Evolutionary conservation across 352 stramenopile genomes (phyloP).

Genomic region (Aphanomyces stellatus): DNA sequence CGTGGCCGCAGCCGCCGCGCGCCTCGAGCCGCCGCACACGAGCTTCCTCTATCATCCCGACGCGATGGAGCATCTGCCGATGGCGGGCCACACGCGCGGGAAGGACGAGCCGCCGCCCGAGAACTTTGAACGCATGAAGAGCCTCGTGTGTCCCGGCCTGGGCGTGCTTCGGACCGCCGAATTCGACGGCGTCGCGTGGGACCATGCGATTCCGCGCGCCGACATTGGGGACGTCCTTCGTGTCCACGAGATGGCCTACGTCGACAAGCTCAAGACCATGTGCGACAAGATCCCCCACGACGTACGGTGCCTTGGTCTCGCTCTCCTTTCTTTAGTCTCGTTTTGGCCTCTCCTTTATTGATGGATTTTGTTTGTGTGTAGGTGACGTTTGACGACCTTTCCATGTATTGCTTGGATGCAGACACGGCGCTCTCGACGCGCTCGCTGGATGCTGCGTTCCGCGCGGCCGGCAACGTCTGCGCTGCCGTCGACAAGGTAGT

Average conservation of each 20-base stretch:
- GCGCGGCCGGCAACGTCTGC: slow-evolving; percentile 77
- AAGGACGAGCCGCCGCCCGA: slow-evolving; percentile 77
- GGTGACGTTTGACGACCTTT: background rate
- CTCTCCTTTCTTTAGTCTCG: background rate
- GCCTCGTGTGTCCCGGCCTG: slow-evolving; percentile 63
- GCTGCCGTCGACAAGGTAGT: slow-evolving; percentile 79
- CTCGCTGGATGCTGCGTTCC: slow-evolving; percentile 66
- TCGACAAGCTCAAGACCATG: slow-evolving; percentile 50
- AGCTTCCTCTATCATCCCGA: slow-evolving; percentile 73
- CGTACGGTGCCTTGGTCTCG: background rate
- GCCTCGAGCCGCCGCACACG: background rate
- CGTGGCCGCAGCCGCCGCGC: background rate
- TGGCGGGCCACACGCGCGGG: slow-evolving; percentile 50
- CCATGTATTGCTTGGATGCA: slow-evolving; percentile 32
- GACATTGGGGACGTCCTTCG: slow-evolving; percentile 84
- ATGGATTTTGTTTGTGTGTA: background rate
- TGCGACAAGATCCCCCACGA: slow-evolving; percentile 32
- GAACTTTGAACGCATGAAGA: slow-evolving; percentile 82
- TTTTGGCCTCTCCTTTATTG: too few relatives aligned
- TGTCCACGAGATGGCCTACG: slow-evolving; percentile 86
- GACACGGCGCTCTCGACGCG: slow-evolving; percentile 74
- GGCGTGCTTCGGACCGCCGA: slow-evolving; percentile 62
- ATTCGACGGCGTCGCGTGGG: slow-evolving; percentile 65
- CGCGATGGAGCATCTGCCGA: slow-evolving; percentile 67
- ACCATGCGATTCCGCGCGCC: slow-evolving; percentile 52